Base-by-base conservation (phyloP, 768 basidiomycete genomes). In the Tephrocybe rancida region DNA sequence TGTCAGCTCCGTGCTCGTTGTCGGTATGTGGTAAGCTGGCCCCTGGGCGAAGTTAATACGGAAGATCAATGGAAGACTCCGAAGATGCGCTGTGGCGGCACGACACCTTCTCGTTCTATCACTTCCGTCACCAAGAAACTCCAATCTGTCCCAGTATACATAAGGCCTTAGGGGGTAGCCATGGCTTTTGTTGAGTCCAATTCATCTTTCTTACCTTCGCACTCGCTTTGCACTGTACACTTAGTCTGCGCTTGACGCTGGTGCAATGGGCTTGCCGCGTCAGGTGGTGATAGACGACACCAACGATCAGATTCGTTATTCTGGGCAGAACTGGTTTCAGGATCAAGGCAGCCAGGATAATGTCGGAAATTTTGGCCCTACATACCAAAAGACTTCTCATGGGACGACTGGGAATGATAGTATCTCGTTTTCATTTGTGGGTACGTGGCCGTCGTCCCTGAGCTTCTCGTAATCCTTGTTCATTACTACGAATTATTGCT, bases 241-340 rank as follows among this genome's bases (percentile, higher is more conserved):
- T 16, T 30, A 22, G 1, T 21, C 42, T 51, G 42, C n/a, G 11
- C 16, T 44, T 24, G 9, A 38, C 49, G 8, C 48, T 34, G 22
- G 35, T n/a, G 42, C 44, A 21, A 45, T 52, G 44, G n/a, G 22
- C 11, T 3, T 44, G 18, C 27, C 62, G 37, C 70, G 71, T 35
- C 66, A 62, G 60, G 63, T 73, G 16, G 61, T 74, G 1, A 19
- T 61, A 24, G 72, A 76, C 55, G 74, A 76, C 48, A 64, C 65
- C 3, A 64, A 71, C 54, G 46, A 55, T 0, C 48, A 50, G 25
- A 73, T 74, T 44, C 57, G 54, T 5, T 74, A 74, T 41, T 57
- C 44, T 3, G 63, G 71, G 2, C 39, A 50, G 32, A 44, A 61
- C 2, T 74, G 74, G 73, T 69, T 67, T 41, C 37, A 41, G 14